Evolutionary conservation across 495 filamentous ascomycete genomes (phyloP).

Genomic region (Neurospora africana): DNA sequence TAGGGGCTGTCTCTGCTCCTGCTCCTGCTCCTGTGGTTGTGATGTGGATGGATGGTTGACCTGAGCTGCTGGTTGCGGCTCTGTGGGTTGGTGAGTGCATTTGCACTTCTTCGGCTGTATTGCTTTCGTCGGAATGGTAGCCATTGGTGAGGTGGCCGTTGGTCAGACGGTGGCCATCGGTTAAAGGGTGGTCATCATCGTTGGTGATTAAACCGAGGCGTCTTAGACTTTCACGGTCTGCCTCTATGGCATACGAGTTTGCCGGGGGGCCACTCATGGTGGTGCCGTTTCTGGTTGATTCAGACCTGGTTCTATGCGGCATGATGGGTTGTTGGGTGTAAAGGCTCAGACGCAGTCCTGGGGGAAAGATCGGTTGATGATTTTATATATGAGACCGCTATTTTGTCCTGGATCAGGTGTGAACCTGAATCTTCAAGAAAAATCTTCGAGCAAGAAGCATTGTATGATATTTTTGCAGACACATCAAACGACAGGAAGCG

Average conservation of each 20-base stretch:
- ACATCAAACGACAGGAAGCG: too few species aligned
- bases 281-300: background rate
- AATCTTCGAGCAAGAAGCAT: too few species aligned
- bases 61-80: background rate
- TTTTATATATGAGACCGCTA: too few species aligned
- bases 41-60: background rate
- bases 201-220: background rate
- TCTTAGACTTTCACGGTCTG: background rate
- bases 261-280: background rate
- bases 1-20: background rate
- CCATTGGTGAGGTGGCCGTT: background rate
- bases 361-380: too few species aligned
- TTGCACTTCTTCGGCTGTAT: background rate
- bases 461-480: too few species aligned
- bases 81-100: background rate
- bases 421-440: too few species aligned
- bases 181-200: background rate
- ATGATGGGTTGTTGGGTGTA: background rate
- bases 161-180: background rate
- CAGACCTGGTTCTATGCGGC: background rate
- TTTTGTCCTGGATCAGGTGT: too few species aligned
- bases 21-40: background rate
- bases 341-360: too few species aligned
- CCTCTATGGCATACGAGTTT: background rate
- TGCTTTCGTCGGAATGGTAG: background rate